Evolutionary conservation across 345 rosid species (phyloP), one percentile per base, ranked within the genome.

Genomic region (Psidium friedrichsthalianum): DNA sequence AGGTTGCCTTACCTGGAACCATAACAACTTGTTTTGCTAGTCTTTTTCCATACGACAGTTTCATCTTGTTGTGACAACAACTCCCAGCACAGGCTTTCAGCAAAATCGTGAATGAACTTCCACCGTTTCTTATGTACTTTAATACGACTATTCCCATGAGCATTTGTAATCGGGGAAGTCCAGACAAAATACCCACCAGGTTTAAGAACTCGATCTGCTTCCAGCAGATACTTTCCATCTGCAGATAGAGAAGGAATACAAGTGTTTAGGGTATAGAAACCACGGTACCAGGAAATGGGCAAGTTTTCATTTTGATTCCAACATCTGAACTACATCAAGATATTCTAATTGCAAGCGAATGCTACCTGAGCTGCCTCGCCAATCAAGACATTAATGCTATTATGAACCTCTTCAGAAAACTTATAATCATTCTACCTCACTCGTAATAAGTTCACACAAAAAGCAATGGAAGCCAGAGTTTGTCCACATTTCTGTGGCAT

Each of bases 121-220:
- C 98, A 96, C 89, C 94, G 91, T 89, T 92, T 93, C 86, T 89
- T 93, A 40, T 92, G 92, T 84, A 91, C 94, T 84, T 94, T 97
- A 87, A 90, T 93, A 56, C 95, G 95, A 69, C 76, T 87, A 82
- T 84, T 88, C 59, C 87, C 88, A 51, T 89, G 92, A 87, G 98
- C 92, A 86, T 92, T 94, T 82, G 95, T 94, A 78, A 95, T 93
- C 11, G 99, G 98, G 29, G 99, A 95, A 85, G 98, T 98, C 99
- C 99, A 98, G 69, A 96, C 99, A 92, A 98, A 96, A 87, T 94
- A 98, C 82, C 99, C 99, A 87, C 99, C 98, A 2, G 99, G 99
- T 91, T 91, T 96, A 82, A 98, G 90, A 87, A 98, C 95, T 89
- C 99, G 94, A 90, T 98, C 99, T 27, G 89, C 91, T 91, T 98